phyloP scores from a whole-genome alignment of 2,329 filamentous ascomycete species.

The Diaporthe australafricana region DNA sequence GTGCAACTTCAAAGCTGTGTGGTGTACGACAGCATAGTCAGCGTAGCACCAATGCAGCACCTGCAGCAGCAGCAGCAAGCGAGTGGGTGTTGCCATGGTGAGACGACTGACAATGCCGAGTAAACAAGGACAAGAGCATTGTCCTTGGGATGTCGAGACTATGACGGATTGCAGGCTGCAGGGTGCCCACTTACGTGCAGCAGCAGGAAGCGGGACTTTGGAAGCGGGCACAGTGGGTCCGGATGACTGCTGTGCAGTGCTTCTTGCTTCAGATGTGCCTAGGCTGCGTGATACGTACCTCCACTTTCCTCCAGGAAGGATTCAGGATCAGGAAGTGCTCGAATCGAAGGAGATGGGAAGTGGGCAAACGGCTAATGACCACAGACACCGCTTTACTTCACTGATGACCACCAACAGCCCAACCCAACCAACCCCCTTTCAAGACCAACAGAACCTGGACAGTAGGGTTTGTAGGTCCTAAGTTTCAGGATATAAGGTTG shows the following conservation, averaged over 20 bases:
- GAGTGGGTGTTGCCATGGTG: conserved; percentile 20
- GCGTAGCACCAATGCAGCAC: background rate
- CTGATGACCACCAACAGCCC: background rate
- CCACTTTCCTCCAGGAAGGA: conserved; percentile 23
- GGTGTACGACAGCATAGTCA: background rate
- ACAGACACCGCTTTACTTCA: background rate
- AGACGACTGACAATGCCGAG: background rate
- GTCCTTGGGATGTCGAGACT: conserved; percentile 8
- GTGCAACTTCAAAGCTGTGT: background rate
- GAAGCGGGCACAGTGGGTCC: conserved; percentile 12
- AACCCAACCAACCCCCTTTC: background rate
- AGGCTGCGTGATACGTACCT: background rate
- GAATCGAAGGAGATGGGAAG: no score
- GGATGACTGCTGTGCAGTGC: background rate
- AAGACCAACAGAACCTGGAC: background rate
- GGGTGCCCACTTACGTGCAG: conserved; percentile 17
- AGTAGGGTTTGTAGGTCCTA: background rate
- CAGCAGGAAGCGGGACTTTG: conserved; percentile 23
- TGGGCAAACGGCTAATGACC: background rate
- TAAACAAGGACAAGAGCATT: conserved; percentile 16
- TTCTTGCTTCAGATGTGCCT: background rate
- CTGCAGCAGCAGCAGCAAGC: conserved; percentile 1
- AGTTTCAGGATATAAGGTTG: background rate
- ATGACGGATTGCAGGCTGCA: conserved; percentile 24
- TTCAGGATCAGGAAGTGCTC: no score